Evolutionary conservation across 768 basidiomycete species (phyloP), one percentile per base, ranked within the genome.

Genomic region (Suillus bovinus): DNA sequence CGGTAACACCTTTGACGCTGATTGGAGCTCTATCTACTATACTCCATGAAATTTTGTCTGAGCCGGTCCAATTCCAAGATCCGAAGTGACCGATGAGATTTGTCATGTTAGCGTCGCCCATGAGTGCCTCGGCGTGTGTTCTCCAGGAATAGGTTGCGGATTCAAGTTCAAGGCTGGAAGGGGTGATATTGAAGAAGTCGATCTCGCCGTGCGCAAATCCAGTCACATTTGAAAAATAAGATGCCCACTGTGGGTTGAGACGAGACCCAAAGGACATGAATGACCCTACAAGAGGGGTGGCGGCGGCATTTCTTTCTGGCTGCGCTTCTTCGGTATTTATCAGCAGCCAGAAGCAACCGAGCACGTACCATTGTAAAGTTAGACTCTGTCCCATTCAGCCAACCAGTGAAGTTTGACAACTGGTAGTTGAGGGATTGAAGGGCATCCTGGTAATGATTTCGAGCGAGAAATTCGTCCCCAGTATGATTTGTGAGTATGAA

Each of bases 401-500:
- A 93, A 1, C 86, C 83, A 1, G 88, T 87, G 68, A 84, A 93
- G 71, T 93, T 91, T n/a, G 82, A 82, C 14, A 87, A 72, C 64
- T 90, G 85, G 68, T 83, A 78, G 36, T 80, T 79, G 63, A 92
- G 72, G 8, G 80, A 79, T 34, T 80, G 76, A 5, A 93, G 69
- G n/a, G 85, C 78, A 64, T 91, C 84, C 69, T 89, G 80, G 71
- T 89, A 90, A 61, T 86, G 85, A 67, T 82, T 84, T 62, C 85
- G 79, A 17, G 83, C 81, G 5, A 86, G 75, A 62, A 83, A 84
- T 69, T 90, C 88, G 67, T 91, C 90, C 8, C 84, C 82, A 63
- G 82, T 87, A 63, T 88, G 86, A 67, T 86, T 91, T 53, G 88
- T 90, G 73, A 93, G 83, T 84, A 93, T 81, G 75, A 89, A 92